Percentiles rank a stretch among this genome's conserved stretches.
Conservation (phyloP, 345 rosid species). For the Citrus sp. region DNA sequence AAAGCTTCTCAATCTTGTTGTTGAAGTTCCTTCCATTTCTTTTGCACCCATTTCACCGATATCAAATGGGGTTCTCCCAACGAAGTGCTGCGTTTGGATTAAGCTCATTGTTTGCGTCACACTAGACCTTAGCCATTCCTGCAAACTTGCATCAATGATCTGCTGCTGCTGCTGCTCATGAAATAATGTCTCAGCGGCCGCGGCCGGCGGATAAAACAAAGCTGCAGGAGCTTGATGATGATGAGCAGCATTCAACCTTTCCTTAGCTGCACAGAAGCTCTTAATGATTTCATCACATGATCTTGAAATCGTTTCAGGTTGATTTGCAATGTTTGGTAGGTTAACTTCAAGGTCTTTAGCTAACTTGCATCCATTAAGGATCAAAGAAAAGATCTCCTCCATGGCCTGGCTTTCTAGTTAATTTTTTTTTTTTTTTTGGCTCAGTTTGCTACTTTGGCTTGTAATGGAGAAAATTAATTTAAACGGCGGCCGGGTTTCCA, state of each 20-base stretch:
- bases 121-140: slow-evolving; percentile 32
- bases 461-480: background rate
- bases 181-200: background rate
- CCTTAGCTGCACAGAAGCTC: slow-evolving; percentile 28
- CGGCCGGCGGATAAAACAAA: background rate
- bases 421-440: background rate
- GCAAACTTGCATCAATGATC: slow-evolving; percentile 22
- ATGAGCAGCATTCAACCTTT: slow-evolving; percentile 16
- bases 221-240: background rate
- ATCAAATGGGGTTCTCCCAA: background rate
- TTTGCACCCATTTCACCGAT: background rate
- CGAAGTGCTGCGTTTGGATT: slow-evolving; percentile 2
- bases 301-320: slow-evolving; percentile 26
- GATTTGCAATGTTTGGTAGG: slow-evolving; percentile 28
- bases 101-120: slow-evolving; percentile 17
- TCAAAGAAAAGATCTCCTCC: slow-evolving; percentile 41
- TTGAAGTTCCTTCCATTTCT: background rate
- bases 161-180: slow-evolving; percentile 27
- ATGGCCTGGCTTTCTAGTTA: slow-evolving; percentile 1
- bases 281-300: slow-evolving; percentile 45
- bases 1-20: background rate
- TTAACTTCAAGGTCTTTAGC: slow-evolving; percentile 49
- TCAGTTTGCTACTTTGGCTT: background rate
- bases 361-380: slow-evolving; percentile 44
- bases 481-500: background rate